Evolutionary conservation across 176 grass and related monocot genomes (phyloP).

Genomic region (Rhynchospora pubera): DNA sequence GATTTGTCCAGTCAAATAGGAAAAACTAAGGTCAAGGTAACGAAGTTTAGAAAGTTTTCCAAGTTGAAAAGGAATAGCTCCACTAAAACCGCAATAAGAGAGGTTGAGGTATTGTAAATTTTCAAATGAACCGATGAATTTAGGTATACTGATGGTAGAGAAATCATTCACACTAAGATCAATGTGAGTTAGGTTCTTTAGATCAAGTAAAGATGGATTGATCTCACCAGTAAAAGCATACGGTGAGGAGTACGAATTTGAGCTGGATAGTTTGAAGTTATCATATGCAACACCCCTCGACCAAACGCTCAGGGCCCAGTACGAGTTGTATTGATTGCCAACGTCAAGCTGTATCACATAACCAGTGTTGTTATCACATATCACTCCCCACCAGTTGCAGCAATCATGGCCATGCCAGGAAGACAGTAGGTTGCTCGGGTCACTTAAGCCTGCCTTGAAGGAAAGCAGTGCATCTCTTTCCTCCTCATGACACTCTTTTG

Average conservation of each 20-base stretch:
- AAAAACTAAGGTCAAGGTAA: no score
- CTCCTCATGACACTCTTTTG: background rate
- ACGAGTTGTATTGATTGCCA: background rate
- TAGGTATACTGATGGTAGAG: background rate
- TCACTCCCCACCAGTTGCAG: conserved; percentile 39
- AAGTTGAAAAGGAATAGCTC: no score
- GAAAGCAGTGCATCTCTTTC: conserved; percentile 31
- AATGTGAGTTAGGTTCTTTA: conserved; percentile 9
- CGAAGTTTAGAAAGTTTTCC: no score
- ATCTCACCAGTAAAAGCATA: conserved; percentile 17
- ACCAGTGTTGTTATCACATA: background rate
- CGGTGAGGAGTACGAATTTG: background rate
- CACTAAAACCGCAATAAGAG: no score
- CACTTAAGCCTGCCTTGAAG: conserved; percentile 21
- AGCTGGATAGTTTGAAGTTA: background rate
- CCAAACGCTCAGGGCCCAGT: no score
- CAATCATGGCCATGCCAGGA: conserved; percentile 25
- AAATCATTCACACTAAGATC: background rate
- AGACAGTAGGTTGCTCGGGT: fast-evolving
- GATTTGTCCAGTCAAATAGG: no score
- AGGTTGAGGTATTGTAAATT: background rate
- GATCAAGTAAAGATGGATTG: background rate
- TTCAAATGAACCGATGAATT: conserved; percentile 7
- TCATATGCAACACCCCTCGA: no score
- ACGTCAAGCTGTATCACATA: background rate